Conservation (phyloP, 2,329 filamentous ascomycete species). For the Nemania abortiva region DNA sequence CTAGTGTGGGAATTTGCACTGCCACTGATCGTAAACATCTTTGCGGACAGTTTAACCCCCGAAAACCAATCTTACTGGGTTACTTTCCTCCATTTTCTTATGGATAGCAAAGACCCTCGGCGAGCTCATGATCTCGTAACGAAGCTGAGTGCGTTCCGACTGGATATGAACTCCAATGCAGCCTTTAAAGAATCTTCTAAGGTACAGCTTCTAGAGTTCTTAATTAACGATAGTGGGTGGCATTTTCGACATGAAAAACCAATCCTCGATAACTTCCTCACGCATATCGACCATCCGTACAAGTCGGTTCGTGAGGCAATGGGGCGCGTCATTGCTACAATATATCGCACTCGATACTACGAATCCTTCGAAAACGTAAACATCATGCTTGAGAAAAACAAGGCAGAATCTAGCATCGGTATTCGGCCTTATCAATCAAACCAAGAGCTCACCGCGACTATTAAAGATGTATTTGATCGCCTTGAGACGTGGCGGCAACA, state of each 20-base stretch:
- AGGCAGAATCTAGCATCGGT: slow-evolving; percentile 82
- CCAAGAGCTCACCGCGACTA: slow-evolving; percentile 77
- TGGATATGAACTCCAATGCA: slow-evolving; percentile 95
- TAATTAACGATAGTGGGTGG: slow-evolving; percentile 91
- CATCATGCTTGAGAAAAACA: slow-evolving; percentile 81
- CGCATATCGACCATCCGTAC: slow-evolving; percentile 95
- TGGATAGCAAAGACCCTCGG: slow-evolving; percentile 90
- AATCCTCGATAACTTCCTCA: slow-evolving; percentile 88
- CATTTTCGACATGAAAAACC: slow-evolving; percentile 93
- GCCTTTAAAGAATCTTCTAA: slow-evolving; percentile 99
- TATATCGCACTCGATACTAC: slow-evolving; percentile 92
- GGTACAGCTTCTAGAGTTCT: slow-evolving; percentile 88
- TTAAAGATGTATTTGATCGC: slow-evolving; percentile 80
- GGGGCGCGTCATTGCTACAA: slow-evolving; percentile 86
- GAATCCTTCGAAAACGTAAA: slow-evolving; percentile 89
- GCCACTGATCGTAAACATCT: slow-evolving; percentile 85
- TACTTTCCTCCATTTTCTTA: slow-evolving; percentile 88
- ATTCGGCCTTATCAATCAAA: slow-evolving; percentile 84
- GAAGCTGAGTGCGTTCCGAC: slow-evolving; percentile 82
- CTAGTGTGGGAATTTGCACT: slow-evolving; percentile 90
- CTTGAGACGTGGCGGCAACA: slow-evolving; percentile 90
- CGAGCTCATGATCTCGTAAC: slow-evolving; percentile 88
- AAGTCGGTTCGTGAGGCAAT: slow-evolving; percentile 97
- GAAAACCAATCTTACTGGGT: slow-evolving; percentile 97
- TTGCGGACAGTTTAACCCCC: slow-evolving; percentile 91